These are phyloP conservation scores for Ogataea paraovalis DNA, from an alignment of 805 yeast genomes.

Conservation along the genomic window DNA sequence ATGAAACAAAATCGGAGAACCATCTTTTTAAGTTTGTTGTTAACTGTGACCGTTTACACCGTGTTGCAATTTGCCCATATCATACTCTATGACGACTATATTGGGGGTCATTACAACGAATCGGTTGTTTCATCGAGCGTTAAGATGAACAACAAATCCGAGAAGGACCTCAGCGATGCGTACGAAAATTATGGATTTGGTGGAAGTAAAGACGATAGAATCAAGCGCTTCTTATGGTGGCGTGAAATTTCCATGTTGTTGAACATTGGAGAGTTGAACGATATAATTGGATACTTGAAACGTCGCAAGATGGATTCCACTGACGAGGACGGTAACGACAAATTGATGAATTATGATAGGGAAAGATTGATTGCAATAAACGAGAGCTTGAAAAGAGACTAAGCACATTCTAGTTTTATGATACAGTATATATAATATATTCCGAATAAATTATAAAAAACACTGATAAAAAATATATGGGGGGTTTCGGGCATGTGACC, in stretches of 20 bases:
- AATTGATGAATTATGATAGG: background rate
- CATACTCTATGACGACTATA: conserved; percentile 28
- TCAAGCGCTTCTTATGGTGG: conserved; percentile 56
- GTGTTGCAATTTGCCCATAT: conserved; percentile 30
- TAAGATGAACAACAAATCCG: conserved; percentile 38
- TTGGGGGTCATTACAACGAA: conserved; percentile 27
- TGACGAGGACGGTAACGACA: background rate
- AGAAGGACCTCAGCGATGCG: conserved; percentile 37
- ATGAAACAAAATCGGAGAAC: conserved; percentile 26
- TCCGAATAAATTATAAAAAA: no score
- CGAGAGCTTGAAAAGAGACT: background rate
- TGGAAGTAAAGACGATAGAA: conserved; percentile 43
- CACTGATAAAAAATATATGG: no score
- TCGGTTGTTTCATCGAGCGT: conserved; percentile 12
- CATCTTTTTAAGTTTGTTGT: conserved; percentile 24
- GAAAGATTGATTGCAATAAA: background rate
- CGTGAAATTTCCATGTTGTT: conserved; percentile 32
- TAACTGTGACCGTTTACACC: conserved; percentile 26
- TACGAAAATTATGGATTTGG: conserved; percentile 52
- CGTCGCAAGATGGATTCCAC: conserved; percentile 8
- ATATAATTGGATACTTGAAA: conserved; percentile 17
- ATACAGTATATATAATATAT: no score
- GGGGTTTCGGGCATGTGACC: no score
- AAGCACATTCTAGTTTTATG: background rate
- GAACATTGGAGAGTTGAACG: conserved; percentile 22